Conservation (phyloP, 306 rosid genomes). For the Lagenaria siceraria region DNA sequence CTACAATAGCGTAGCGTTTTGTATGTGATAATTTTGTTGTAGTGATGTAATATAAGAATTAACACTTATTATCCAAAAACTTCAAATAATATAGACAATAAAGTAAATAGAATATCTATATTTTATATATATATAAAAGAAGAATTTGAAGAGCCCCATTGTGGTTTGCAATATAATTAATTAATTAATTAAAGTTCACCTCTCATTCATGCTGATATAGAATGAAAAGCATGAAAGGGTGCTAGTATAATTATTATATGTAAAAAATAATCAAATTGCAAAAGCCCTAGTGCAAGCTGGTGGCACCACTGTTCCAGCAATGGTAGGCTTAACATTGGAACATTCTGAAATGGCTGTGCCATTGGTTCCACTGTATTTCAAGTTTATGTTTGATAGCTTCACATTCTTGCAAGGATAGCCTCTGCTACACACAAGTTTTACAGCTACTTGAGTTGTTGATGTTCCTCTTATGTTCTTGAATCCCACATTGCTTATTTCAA, state of each 20-base stretch:
- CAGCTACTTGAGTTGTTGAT: slow-evolving; percentile 14
- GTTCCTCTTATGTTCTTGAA: slow-evolving; percentile 32
- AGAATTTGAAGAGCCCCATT: background rate
- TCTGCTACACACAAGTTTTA: slow-evolving; percentile 22
- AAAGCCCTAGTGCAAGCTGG: slow-evolving; percentile 14
- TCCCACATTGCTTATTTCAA: slow-evolving; percentile 22
- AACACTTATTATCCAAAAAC: too few species aligned
- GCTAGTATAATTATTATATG: background rate
- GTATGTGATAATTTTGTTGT: too few species aligned
- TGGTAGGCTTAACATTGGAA: slow-evolving; percentile 18
- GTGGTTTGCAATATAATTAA: background rate
- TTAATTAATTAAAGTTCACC: background rate
- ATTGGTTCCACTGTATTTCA: slow-evolving; percentile 10
- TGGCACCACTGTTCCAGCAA: background rate
- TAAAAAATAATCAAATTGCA: background rate
- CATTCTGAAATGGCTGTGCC: slow-evolving; percentile 16
- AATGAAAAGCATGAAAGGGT: background rate
- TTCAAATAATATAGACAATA: too few species aligned
- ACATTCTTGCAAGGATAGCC: slow-evolving; percentile 24
- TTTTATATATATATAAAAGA: background rate
- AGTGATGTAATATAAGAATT: too few species aligned
- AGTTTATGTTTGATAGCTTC: slow-evolving; percentile 17
- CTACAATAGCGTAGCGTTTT: too few species aligned
- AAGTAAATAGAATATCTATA: too few species aligned
- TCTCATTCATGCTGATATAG: background rate